These are phyloP conservation scores for Rhododendron molle DNA, from an alignment of 148 eudicot species.

Conservation along the genomic window DNA sequence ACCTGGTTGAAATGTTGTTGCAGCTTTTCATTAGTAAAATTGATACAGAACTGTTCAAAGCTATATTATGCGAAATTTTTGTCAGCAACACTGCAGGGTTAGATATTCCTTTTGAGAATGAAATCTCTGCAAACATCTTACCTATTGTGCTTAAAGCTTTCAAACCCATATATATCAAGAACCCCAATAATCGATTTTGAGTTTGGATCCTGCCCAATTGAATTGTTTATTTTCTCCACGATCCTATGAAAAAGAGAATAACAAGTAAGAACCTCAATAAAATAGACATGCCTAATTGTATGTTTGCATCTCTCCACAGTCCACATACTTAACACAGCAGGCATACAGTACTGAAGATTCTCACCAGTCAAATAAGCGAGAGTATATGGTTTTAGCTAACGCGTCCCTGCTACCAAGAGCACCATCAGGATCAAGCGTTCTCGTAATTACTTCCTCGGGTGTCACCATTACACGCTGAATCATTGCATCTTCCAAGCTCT, in stretches of 20 bases:
- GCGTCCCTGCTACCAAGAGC: conserved; percentile 90
- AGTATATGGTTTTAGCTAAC: conserved; percentile 88
- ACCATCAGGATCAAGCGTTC: conserved; percentile 84
- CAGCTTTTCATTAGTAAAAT: conserved; percentile 96
- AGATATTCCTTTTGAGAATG: conserved; percentile 1
- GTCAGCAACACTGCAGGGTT: conserved; percentile 15
- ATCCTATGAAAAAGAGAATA: conserved; percentile 50
- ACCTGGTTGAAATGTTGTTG: conserved; percentile 99
- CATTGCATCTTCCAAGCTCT: conserved; percentile 88
- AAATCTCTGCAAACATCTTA: conserved; percentile 15
- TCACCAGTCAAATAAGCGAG: conserved; percentile 98
- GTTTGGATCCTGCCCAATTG: conserved; percentile 96
- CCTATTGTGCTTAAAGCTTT: conserved; percentile 90
- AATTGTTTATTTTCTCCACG: conserved; percentile 86
- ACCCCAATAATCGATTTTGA: conserved; percentile 85
- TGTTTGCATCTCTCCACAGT: neutral
- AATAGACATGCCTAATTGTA: neutral
- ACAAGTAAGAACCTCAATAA: conserved; percentile 16
- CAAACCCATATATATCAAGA: conserved; percentile 88
- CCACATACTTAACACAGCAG: neutral
- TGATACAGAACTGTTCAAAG: conserved; percentile 99
- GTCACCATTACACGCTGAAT: conserved; percentile 97
- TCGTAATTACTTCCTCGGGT: conserved; percentile 94
- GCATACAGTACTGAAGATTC: neutral
- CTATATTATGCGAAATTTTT: conserved; percentile 29